phyloP scores from a whole-genome alignment of 305 asterid genomes.

The Vinca major region DNA sequence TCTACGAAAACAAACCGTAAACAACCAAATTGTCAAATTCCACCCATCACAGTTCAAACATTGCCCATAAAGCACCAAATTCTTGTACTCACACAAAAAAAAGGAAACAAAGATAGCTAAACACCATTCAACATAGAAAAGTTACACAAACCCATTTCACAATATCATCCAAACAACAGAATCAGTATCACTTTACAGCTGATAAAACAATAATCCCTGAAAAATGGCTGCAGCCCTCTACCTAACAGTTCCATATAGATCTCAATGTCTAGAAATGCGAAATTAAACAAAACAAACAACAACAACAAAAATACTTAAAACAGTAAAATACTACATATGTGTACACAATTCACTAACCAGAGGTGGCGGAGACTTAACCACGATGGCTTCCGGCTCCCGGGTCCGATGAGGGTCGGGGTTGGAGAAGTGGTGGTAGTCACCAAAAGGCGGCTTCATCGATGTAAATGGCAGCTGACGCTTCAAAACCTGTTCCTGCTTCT shows the following conservation, averaged over 20 bases:
- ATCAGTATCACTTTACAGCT: background rate
- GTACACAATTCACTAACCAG: constrained; percentile 32
- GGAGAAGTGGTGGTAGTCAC: constrained; percentile 67
- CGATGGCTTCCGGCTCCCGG: constrained; percentile 53
- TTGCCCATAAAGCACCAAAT: background rate
- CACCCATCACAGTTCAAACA: background rate
- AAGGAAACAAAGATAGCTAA: background rate
- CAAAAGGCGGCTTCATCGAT: constrained; percentile 62
- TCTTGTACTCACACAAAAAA: background rate
- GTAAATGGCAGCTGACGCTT: constrained; percentile 62
- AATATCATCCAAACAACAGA: constrained; percentile 19
- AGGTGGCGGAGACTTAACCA: constrained; percentile 44
- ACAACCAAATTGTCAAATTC: constrained; percentile 7
- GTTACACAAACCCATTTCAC: constrained; percentile 15
- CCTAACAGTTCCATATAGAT: background rate
- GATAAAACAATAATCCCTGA: constrained; percentile 1
- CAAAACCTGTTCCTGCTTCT: constrained; percentile 36
- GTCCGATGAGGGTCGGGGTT: constrained; percentile 28
- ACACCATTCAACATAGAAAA: background rate
- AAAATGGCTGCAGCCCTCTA: background rate
- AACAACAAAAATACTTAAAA: constrained; percentile 1
- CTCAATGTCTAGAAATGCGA: background rate
- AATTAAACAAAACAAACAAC: constrained; percentile 6
- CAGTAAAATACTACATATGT: constrained; percentile 7
- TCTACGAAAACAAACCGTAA: background rate